Evolutionary conservation across 75 land plant genomes (phyloP).

Genomic region (Chamaecyparis obtusa): DNA sequence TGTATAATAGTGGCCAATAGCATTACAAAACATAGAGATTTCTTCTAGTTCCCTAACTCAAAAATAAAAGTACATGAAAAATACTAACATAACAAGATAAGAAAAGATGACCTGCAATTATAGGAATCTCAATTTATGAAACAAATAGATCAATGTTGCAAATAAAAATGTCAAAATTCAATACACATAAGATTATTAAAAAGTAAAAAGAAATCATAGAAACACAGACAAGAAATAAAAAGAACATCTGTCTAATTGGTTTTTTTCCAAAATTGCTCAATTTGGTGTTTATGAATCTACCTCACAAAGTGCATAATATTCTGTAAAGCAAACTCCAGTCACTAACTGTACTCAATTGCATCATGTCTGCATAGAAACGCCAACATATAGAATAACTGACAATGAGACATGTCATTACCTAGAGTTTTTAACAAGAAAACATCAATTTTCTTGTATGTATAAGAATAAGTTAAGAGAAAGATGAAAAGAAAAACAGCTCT

Average conservation of each 20-base stretch:
- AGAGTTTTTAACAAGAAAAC: background rate
- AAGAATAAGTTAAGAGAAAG: background rate
- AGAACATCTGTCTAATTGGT: background rate
- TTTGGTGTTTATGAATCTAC: background rate
- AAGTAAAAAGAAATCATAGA: background rate
- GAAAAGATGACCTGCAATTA: background rate
- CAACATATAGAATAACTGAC: background rate
- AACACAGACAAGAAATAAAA: background rate
- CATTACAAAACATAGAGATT: background rate
- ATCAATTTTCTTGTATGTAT: background rate
- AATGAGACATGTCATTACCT: background rate
- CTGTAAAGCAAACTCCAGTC: background rate
- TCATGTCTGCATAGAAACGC: background rate
- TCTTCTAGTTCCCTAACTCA: background rate
- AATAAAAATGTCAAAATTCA: background rate
- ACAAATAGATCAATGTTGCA: background rate
- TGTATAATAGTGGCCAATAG: background rate
- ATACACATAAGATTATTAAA: background rate
- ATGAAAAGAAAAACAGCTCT: background rate
- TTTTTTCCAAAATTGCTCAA: background rate
- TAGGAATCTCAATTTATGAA: background rate
- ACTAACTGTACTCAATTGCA: background rate
- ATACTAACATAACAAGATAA: background rate
- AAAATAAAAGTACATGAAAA: background rate
- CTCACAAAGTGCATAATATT: background rate